Evolutionary conservation across 2,329 filamentous ascomycete species (phyloP), one percentile per base, ranked within the genome.

Genomic region (Zymoseptoria passerinii): DNA sequence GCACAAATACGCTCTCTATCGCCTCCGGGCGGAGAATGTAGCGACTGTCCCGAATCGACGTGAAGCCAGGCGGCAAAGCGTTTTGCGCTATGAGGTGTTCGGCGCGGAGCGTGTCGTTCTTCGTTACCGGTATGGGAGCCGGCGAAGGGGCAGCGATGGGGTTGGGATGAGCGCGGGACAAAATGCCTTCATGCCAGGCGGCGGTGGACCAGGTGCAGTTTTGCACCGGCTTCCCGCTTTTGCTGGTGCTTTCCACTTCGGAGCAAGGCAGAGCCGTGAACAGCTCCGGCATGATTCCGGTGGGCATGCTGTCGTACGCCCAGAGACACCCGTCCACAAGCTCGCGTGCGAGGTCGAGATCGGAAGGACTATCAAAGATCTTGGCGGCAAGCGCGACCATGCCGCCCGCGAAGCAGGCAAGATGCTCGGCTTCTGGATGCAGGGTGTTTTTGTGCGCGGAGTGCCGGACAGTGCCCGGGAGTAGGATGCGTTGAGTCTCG

Each of bases 1-100:
- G 83, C 68, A 90, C 82, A 72, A 90, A 92, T 2, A 94, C 82
- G 7, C 84, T 88, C 75, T 92, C 89, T 55, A 92, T 90, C 1
- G 88, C 88, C 73, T 92, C 89, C 20, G 88, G 88, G n/a, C 86
- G 81, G 50, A 90, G 77, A 40, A 88, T 82, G 68, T 89, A 89
- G 57, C 80, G 79, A 54, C 76, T 73, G 59, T 86, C 82, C 50
- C 75, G 72, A 53, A 86, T 78, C 20, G 75, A 75, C 1, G 79
- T 76, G 69, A 87, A 82, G 19, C 85, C 85, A 7, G 73, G 75
- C 7, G 80, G 78, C 4, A 87, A 66, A 7, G 75, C 76, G 69
- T 69, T 80, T 67, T 73, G 70, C 53, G 72, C 58, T 28, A 78
- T 74, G 19, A 71, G 66, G 44, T 64, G 68, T 20, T 62, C 58